Evolutionary conservation across 1,284 basidiomycete genomes (phyloP), one percentile per base, ranked within the genome.

Genomic region (Trametes pubescens): DNA sequence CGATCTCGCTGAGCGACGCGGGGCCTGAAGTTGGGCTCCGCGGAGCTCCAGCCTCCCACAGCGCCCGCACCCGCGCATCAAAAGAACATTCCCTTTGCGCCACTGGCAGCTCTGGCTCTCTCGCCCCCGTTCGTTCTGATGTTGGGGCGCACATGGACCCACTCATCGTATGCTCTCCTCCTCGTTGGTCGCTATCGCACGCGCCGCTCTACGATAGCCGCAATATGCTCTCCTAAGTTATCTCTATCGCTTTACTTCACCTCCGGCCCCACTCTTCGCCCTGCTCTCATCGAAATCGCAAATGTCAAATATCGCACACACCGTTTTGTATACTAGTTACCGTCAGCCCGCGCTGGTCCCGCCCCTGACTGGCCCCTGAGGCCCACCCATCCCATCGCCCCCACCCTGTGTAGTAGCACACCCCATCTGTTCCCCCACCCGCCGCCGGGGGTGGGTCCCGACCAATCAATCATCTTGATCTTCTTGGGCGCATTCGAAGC

Each of bases 401-500:
- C 56, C 7, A 34, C 18, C 29, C 44, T 37, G 32, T 14, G n/a
- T 26, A 47, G 21, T 16, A 26, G 14, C 34, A 14, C n/a, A 8
- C 46, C 26, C 29, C 47, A 29, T 51, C 34, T 51, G 21, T 16
- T 53, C 14, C 38, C 32, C 55, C 32, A 44, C 43, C 37, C 21
- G 37, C 51, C 51, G 24, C 35, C 32, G 51, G 22, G 22, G 22
- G 47, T 43, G 47, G 53, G 53, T 18, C 34, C 22, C 24, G 22
- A 26, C 21, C 43, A 43, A 55, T 61, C 59, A 61, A 61, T 61
- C 59, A 55, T 16, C 16, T 8, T 49, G 46, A 49, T 49, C 59
- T 61, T 61, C 59, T 61, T 55, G 59, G 52, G 59, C 59, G 59
- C 40, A 43, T 43, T 43, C 32, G 47, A 22, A 40, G 48, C 26